phyloP scores from a whole-genome alignment of 345 rosid genomes.

The Hypericum perforatum region DNA sequence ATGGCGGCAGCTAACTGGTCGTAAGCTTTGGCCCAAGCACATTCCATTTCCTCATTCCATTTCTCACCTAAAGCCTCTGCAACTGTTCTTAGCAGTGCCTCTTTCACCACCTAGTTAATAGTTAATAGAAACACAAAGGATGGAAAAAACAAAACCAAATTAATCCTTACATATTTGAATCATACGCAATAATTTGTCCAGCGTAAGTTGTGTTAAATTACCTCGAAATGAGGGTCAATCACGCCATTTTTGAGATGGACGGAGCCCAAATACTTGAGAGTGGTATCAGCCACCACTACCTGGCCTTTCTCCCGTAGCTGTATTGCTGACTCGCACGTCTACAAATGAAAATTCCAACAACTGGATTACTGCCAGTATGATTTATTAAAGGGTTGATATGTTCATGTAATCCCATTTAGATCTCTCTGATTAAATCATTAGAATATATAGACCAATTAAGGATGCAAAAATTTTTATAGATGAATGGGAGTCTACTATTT shows the following conservation, averaged over 20 bases:
- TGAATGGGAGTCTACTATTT: too few relatives aligned
- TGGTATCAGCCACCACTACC: conserved; percentile 36
- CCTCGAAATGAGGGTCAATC: conserved; percentile 43
- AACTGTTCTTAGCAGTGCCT: conserved; percentile 43
- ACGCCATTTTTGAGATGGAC: conserved; percentile 45
- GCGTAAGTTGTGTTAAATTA: too few relatives aligned
- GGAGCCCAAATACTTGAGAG: conserved; percentile 42
- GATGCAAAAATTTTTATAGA: too few relatives aligned
- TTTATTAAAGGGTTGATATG: too few relatives aligned
- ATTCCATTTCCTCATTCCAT: conserved; percentile 40
- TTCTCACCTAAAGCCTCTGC: conserved; percentile 41
- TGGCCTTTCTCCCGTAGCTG: conserved; percentile 43
- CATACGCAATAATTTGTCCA: too few relatives aligned
- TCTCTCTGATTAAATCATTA: too few relatives aligned
- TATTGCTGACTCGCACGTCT: conserved; percentile 50
- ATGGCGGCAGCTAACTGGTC: conserved; percentile 60
- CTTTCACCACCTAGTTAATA: conserved; percentile 39
- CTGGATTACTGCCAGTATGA: too few relatives aligned
- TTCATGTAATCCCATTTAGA: too few relatives aligned
- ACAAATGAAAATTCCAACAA: neutral
- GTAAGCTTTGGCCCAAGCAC: conserved; percentile 45
- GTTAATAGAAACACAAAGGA: neutral
- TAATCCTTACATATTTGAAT: too few relatives aligned
- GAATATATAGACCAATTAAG: too few relatives aligned
- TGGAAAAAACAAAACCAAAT: too few relatives aligned